A percentile compares a stretch with the other conserved stretches of the same genome.
These are phyloP conservation scores for Paramecium caudatum DNA, from an alignment of 73 alveolate species.

Conservation along the genomic window DNA sequence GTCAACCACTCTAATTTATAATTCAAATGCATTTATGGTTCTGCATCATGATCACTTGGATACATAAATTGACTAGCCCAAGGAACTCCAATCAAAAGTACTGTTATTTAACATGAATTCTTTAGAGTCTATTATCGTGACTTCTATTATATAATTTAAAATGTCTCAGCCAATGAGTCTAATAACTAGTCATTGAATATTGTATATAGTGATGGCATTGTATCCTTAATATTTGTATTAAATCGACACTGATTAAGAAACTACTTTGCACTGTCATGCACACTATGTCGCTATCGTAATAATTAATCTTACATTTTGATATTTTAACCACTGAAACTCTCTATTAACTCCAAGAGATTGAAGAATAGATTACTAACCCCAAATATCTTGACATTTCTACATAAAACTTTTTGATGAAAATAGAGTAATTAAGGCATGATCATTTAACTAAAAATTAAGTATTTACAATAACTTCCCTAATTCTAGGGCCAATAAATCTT, in stretches of 20 bases:
- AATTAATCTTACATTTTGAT: neutral
- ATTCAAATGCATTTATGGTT: neutral
- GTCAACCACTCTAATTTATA: conserved; percentile 21
- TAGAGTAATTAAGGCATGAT: conserved; percentile 11
- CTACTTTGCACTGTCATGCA: neutral
- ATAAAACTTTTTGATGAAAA: conserved; percentile 38
- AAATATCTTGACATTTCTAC: conserved; percentile 40
- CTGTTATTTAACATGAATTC: neutral
- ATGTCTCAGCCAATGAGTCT: neutral
- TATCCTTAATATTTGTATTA: neutral
- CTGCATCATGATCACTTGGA: neutral
- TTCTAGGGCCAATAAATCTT: neutral
- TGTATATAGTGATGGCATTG: conserved; percentile 31
- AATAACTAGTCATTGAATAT: neutral
- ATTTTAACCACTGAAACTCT: conserved; percentile 33
- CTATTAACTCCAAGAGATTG: neutral
- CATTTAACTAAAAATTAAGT: neutral
- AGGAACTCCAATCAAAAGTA: conserved; percentile 37
- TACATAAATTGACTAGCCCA: conserved; percentile 58
- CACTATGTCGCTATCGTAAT: neutral
- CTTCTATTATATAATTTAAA: neutral
- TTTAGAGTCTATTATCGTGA: neutral
- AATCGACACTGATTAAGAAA: conserved; percentile 6
- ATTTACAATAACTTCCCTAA: neutral
- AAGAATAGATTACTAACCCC: conserved; percentile 27